These are phyloP conservation scores for Yarrowia galli DNA, from an alignment of 1,139 yeast species.

Conservation along the genomic window DNA sequence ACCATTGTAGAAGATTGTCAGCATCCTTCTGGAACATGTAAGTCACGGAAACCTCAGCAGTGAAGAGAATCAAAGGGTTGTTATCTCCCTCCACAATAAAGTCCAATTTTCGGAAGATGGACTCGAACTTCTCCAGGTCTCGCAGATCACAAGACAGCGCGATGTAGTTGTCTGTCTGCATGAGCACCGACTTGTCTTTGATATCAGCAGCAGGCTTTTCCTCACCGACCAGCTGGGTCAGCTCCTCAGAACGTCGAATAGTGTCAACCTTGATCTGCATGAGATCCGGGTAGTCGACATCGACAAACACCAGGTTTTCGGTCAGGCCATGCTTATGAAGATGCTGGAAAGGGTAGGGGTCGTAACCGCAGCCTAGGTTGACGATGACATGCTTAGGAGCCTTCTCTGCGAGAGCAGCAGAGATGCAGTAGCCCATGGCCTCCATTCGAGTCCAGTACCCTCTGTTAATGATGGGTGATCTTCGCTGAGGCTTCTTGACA, in stretches of 20 bases:
- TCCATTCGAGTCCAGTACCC: constrained; percentile 87
- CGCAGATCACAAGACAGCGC: constrained; percentile 78
- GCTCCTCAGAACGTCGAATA: constrained; percentile 59
- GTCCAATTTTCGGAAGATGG: constrained; percentile 51
- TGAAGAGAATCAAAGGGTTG: constrained; percentile 60
- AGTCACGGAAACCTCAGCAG: constrained; percentile 85
- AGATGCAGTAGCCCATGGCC: constrained; percentile 64
- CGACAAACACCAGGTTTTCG: constrained; percentile 61
- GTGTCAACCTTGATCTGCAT: constrained; percentile 61
- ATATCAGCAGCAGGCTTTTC: constrained; percentile 44
- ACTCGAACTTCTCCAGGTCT: constrained; percentile 55
- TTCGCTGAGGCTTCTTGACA: constrained; percentile 70
- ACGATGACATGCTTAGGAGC: constrained; percentile 54
- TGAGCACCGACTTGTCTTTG: constrained; percentile 41
- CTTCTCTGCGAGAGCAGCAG: constrained; percentile 43
- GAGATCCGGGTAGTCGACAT: constrained; percentile 78
- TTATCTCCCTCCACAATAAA: constrained; percentile 43
- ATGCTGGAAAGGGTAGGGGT: constrained; percentile 68
- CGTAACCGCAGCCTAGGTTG: constrained; percentile 81
- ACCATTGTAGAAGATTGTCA: constrained; percentile 64
- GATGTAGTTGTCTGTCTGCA: constrained; percentile 60
- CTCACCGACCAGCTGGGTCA: constrained; percentile 58
- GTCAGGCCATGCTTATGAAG: constrained; percentile 51
- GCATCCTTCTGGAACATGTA: constrained; percentile 77
- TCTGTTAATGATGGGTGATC: constrained; percentile 82